These are phyloP conservation scores for Colletotrichum viniferum DNA, from an alignment of 2,329 filamentous ascomycete genomes.

Conservation along the genomic window DNA sequence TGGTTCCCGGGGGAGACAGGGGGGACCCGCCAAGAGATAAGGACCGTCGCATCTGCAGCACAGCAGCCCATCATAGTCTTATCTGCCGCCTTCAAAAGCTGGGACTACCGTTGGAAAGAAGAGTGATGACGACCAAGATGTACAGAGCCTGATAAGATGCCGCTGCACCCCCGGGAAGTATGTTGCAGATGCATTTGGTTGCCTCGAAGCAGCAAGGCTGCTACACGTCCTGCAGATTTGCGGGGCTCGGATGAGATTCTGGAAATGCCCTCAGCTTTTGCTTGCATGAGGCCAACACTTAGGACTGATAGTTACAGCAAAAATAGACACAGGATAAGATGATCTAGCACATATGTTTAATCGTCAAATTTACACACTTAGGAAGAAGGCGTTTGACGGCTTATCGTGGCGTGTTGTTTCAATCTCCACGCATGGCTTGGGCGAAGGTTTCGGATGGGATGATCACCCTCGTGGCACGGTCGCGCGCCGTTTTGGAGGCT, in stretches of 20 bases:
- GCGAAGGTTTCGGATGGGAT: not conserved
- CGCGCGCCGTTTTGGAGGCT: not conserved
- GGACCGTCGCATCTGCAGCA: not conserved
- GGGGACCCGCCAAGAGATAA: conserved; percentile 20
- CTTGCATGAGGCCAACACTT: not conserved
- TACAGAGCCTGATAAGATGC: conserved; percentile 3
- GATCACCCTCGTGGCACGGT: not conserved
- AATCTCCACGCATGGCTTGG: not conserved
- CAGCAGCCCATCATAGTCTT: not conserved
- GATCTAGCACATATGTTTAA: not conserved
- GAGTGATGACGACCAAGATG: not conserved
- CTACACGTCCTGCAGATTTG: conserved; percentile 11
- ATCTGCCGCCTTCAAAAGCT: not conserved
- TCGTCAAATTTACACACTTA: not conserved
- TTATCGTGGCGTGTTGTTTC: conserved; percentile 6
- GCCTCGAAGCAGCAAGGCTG: conserved; percentile 9
- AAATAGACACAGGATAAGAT: not conserved
- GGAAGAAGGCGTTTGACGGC: not conserved
- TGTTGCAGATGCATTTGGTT: not conserved
- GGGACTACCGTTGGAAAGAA: not conserved
- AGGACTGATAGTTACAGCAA: not conserved
- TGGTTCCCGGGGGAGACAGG: not conserved
- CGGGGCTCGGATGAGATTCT: not conserved
- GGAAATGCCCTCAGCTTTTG: not conserved
- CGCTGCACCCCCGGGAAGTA: not conserved